Evolutionary conservation across 192 early-diverging fungal species (phyloP).

Genomic region (Helicostylum pulchrum): DNA sequence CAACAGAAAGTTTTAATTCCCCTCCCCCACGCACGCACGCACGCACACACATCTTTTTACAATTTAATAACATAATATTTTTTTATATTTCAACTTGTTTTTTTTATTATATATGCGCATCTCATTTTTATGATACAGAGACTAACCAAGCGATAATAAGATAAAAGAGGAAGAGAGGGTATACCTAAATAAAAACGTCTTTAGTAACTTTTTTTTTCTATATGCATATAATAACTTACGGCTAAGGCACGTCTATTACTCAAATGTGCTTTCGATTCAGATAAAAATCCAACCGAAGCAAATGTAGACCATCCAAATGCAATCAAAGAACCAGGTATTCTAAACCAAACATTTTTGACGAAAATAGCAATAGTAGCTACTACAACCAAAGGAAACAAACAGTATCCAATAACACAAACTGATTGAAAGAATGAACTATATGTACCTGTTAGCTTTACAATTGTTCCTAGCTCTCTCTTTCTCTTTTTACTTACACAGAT

Average conservation of each 20-base stretch:
- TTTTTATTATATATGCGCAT: background rate
- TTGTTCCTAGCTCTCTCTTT: background rate
- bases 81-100: background rate
- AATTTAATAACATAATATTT: background rate
- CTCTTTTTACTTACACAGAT: slow-evolving; percentile 57
- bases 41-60: background rate
- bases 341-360: slow-evolving; percentile 61
- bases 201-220: background rate
- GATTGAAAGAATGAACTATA: slow-evolving; percentile 92
- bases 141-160: slow-evolving; percentile 95
- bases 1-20: slow-evolving; percentile 25
- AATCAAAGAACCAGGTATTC: slow-evolving; percentile 67
- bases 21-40: background rate
- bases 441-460: background rate
- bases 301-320: slow-evolving; percentile 88
- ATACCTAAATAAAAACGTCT: slow-evolving; percentile 34
- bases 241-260: slow-evolving; percentile 82
- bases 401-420: slow-evolving; percentile 96
- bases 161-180: slow-evolving; percentile 95
- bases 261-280: slow-evolving; percentile 69
- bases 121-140: slow-evolving; percentile 57
- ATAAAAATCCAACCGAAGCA: slow-evolving; percentile 90
- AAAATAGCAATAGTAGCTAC: slow-evolving; percentile 73
- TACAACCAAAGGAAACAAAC: slow-evolving; percentile 88
- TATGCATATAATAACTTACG: slow-evolving; percentile 35